Conservation (phyloP, 169 alveolate species). For the Plasmodium falciparum region DNA sequence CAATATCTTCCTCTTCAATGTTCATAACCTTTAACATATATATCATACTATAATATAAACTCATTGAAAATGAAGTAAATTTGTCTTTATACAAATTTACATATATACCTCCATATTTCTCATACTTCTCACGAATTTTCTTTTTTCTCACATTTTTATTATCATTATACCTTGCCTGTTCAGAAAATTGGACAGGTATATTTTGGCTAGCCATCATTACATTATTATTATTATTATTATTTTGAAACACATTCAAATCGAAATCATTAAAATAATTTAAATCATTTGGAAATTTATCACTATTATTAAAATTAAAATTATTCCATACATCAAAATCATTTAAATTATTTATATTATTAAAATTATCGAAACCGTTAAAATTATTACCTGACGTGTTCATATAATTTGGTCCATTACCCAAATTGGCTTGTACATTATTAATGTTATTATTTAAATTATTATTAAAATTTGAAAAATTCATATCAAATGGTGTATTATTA, state of each 20-base stretch:
- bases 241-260: not conserved
- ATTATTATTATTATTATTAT: not conserved
- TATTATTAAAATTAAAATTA: slow-evolving; percentile 8
- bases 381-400: not conserved
- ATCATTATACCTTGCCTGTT: not conserved
- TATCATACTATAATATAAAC: slow-evolving; percentile 66
- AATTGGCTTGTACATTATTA: not conserved
- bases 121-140: slow-evolving; percentile 11
- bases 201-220: not conserved
- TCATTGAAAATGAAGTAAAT: slow-evolving; percentile 70
- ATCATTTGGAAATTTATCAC: not conserved
- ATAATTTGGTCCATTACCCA: too few relatives aligned
- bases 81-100: slow-evolving; percentile 63
- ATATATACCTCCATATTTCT: slow-evolving; percentile 70
- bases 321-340: slow-evolving; percentile 1
- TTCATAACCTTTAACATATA: slow-evolving; percentile 55
- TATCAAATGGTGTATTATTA: slow-evolving; percentile 19
- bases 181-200: too few relatives aligned
- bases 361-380: not conserved
- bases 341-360: not conserved
- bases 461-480: slow-evolving; percentile 33
- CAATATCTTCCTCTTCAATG: slow-evolving; percentile 68
- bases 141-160: not conserved
- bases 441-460: slow-evolving; percentile 3
- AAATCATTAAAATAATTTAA: slow-evolving; percentile 16